Evolutionary conservation across 371 early-diverging fungal species (phyloP).

Genomic region (Rhizomucor miehei): DNA sequence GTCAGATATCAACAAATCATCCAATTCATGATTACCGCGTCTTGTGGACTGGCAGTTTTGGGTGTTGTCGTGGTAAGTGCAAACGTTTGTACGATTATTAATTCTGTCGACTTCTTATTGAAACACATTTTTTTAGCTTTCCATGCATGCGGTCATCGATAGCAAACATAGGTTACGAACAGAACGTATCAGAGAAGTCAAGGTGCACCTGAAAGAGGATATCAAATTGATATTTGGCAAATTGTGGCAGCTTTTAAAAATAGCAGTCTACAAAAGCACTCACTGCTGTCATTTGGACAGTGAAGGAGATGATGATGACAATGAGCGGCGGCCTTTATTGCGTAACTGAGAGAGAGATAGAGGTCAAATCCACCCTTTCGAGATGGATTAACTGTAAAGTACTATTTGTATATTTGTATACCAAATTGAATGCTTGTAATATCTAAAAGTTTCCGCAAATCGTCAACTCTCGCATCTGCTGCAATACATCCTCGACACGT

Average conservation of each 20-base stretch:
- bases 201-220: not conserved
- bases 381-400: too few species aligned
- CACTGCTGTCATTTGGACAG: not conserved
- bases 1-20: constrained; percentile 76
- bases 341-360: not conserved
- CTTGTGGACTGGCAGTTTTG: constrained; percentile 55
- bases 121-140: too few species aligned
- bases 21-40: constrained; percentile 73
- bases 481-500: constrained; percentile 73
- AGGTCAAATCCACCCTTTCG: too few species aligned
- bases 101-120: not conserved
- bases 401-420: too few species aligned
- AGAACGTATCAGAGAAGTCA: constrained; percentile 35
- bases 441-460: constrained; percentile 76
- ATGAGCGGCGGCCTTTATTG: not conserved
- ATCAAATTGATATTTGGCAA: too few species aligned
- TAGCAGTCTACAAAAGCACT: too few species aligned
- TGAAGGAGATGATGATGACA: not conserved
- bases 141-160: constrained; percentile 53
- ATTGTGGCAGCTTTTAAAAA: too few species aligned
- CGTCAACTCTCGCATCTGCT: constrained; percentile 85
- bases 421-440: too few species aligned
- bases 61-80: constrained; percentile 49
- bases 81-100: too few species aligned
- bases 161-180: constrained; percentile 44